These are phyloP conservation scores for Fusarium foetens DNA, from an alignment of 2,329 filamentous ascomycete genomes.

Conservation along the genomic window DNA sequence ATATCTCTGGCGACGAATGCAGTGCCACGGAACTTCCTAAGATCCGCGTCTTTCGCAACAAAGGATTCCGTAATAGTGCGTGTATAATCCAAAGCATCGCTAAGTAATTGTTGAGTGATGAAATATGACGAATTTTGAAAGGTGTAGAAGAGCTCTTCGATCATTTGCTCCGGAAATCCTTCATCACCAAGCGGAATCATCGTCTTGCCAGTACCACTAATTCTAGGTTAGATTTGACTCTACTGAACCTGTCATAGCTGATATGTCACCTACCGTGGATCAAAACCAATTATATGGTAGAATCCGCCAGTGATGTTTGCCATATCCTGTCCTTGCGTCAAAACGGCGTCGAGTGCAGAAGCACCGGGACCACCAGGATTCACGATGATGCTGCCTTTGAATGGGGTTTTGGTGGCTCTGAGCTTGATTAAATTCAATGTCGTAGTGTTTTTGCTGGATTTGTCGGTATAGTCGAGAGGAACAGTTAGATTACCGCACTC, in stretches of 20 bases:
- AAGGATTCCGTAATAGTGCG: background rate
- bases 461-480: background rate
- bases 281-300: background rate
- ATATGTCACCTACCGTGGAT: background rate
- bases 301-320: background rate
- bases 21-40: background rate
- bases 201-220: background rate
- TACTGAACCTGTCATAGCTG: rapidly evolving
- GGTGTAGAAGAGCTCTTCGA: rapidly evolving
- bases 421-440: background rate
- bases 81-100: background rate
- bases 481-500: background rate
- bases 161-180: rapidly evolving
- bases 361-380: background rate
- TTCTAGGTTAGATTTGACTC: background rate
- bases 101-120: rapidly evolving
- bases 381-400: background rate
- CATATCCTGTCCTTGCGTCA: no score
- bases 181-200: background rate
- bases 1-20: slow-evolving; percentile 50
- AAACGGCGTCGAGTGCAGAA: background rate
- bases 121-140: background rate
- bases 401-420: background rate
- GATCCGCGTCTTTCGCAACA: background rate
- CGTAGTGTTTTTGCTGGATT: background rate